Percentiles rank a stretch among this genome's conserved stretches.
phyloP scores from a whole-genome alignment of 768 basidiomycete genomes.

The Hydnomerulius pinastri region DNA sequence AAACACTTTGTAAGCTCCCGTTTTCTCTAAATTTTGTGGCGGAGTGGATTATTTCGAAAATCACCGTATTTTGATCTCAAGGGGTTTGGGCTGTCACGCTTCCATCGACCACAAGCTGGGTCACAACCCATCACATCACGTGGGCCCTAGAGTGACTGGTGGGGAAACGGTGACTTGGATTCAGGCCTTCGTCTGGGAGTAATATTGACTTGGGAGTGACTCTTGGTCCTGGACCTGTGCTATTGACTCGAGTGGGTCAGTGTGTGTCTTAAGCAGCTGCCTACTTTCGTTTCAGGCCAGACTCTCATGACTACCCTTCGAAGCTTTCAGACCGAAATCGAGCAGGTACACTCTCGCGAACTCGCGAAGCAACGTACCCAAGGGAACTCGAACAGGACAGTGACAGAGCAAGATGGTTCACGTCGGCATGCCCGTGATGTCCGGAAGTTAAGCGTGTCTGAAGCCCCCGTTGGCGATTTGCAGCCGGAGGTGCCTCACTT shows the following conservation, averaged over 20 bases:
- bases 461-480: background rate
- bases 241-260: slow-evolving; percentile 8
- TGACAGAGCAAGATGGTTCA: slow-evolving; percentile 22
- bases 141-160: background rate
- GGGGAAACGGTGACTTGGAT: too few relatives aligned
- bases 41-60: too few relatives aligned
- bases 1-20: too few relatives aligned
- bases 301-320: slow-evolving; percentile 34
- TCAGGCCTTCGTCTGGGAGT: too few relatives aligned
- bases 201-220: too few relatives aligned
- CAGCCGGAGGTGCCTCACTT: background rate
- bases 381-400: slow-evolving; percentile 15
- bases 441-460: slow-evolving; percentile 7
- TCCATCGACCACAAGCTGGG: too few relatives aligned
- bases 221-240: too few relatives aligned
- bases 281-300: background rate
- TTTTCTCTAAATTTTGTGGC: too few relatives aligned
- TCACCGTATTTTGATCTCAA: too few relatives aligned
- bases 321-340: slow-evolving; percentile 68
- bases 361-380: slow-evolving; percentile 57
- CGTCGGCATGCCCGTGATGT: slow-evolving; percentile 58
- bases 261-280: slow-evolving; percentile 13
- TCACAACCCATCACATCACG: too few relatives aligned
- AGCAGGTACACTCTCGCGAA: slow-evolving; percentile 72
- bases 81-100: too few relatives aligned